Evolutionary conservation across 2,329 filamentous ascomycete species (phyloP).

Genomic region (Penicillium capsulatum): DNA sequence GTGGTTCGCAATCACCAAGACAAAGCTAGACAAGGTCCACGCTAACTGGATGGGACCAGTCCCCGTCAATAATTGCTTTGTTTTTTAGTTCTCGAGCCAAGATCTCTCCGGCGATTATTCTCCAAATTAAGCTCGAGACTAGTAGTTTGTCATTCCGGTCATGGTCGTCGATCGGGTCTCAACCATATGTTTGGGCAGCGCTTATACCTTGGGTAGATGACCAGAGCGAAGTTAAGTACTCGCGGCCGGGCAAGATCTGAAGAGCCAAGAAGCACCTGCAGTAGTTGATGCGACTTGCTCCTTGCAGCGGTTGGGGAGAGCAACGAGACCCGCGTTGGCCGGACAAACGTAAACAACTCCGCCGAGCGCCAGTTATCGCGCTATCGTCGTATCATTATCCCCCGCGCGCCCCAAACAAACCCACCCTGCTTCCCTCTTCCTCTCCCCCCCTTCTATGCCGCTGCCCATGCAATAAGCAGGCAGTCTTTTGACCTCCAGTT

Average conservation of each 20-base stretch:
- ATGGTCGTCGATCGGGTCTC: too few relatives aligned
- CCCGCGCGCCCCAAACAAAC: constrained; percentile 23
- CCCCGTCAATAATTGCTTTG: constrained; percentile 3
- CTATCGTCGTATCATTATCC: constrained; percentile 22
- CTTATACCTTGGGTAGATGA: too few relatives aligned
- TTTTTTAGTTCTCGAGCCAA: not conserved
- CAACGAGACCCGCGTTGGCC: constrained; percentile 19
- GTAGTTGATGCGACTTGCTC: constrained; percentile 12
- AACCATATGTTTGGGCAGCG: too few relatives aligned
- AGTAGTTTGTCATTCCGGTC: too few relatives aligned
- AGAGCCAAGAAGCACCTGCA: too few relatives aligned
- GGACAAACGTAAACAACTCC: constrained; percentile 23
- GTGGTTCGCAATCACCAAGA: too few relatives aligned
- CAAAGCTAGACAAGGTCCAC: too few relatives aligned
- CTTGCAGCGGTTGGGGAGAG: constrained; percentile 17
- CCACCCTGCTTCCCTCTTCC: not conserved
- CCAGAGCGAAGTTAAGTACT: too few relatives aligned
- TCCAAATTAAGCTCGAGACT: too few relatives aligned
- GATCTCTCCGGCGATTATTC: not conserved
- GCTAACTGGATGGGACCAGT: too few relatives aligned
- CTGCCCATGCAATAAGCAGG: too few relatives aligned
- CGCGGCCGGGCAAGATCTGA: too few relatives aligned
- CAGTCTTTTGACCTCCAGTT: constrained; percentile 1
- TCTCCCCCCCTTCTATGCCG: constrained; percentile 3
- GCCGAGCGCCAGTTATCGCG: constrained; percentile 18